Percentiles rank a stretch among this genome's conserved stretches.
These are phyloP conservation scores for Nigrospora osmanthi DNA, from an alignment of 2,329 filamentous ascomycete species.

Conservation along the genomic window DNA sequence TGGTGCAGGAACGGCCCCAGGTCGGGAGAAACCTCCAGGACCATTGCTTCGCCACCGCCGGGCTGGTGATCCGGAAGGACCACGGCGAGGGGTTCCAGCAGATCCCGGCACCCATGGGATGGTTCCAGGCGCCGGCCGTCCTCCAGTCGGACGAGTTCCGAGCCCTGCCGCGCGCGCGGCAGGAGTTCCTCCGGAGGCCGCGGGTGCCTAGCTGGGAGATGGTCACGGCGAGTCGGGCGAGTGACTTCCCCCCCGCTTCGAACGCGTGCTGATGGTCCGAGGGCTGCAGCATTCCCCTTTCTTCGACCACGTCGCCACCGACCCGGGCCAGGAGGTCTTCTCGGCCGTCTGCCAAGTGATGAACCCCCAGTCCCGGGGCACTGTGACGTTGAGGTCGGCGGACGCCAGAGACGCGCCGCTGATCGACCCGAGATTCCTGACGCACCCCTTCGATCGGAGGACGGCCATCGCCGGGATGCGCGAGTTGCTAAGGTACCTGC, in stretches of 20 bases:
- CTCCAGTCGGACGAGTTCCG: slow-evolving; percentile 8
- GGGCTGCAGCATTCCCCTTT: slow-evolving; percentile 8
- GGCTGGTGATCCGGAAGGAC: slow-evolving; percentile 14
- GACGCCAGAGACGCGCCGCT: slow-evolving; percentile 12
- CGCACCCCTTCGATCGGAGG: slow-evolving; percentile 10
- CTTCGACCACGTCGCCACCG: slow-evolving; percentile 1
- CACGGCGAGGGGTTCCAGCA: slow-evolving; percentile 3
- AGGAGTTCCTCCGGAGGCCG: slow-evolving; percentile 4
- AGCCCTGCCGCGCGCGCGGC: slow-evolving; percentile 4
- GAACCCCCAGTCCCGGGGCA: slow-evolving; percentile 12
- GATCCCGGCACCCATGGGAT: slow-evolving; percentile 20
- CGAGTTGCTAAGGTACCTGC: slow-evolving; percentile 6
- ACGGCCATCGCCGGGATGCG: slow-evolving; percentile 8
- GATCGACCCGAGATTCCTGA: slow-evolving; percentile 12
- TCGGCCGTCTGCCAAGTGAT: slow-evolving; percentile 7
- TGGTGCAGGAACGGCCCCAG: slow-evolving; percentile 13
- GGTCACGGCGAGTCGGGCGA: slow-evolving; percentile 2
- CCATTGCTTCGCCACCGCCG: slow-evolving; percentile 9
- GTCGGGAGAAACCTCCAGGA: slow-evolving; percentile 19
- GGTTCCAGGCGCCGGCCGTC: slow-evolving; percentile 22
- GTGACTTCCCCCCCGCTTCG: no score
- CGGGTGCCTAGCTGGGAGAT: slow-evolving; percentile 11
- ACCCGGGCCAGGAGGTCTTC: slow-evolving; percentile 8
- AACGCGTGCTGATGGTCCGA: background rate
- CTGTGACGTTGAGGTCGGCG: slow-evolving; percentile 10